A percentile compares a stretch with the other conserved stretches of the same genome.
Evolutionary conservation across 2,329 filamentous ascomycete genomes (phyloP).

Genomic region (Pseudogymnoascus sp.): DNA sequence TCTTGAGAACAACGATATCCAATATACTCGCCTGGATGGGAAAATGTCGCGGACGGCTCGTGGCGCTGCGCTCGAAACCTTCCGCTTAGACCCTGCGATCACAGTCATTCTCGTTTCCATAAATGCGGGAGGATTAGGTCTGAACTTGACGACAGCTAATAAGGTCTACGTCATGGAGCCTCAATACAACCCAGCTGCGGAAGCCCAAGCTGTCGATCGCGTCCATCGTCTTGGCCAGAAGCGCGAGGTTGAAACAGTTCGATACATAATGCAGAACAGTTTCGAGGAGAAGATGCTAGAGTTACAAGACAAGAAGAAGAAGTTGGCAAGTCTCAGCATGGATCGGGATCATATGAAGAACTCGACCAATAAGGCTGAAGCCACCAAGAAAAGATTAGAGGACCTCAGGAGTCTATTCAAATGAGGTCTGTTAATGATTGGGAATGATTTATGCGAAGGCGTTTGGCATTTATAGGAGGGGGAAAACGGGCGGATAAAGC

Average conservation of each 20-base stretch:
- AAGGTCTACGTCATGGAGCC: conserved; percentile 97
- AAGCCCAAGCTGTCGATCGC: conserved; percentile 89
- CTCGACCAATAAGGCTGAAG: conserved; percentile 25
- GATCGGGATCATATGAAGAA: conserved; percentile 39
- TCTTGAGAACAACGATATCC: conserved; percentile 58
- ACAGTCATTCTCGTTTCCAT: conserved; percentile 87
- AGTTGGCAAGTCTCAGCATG: conserved; percentile 81
- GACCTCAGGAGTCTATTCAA: conserved; percentile 53
- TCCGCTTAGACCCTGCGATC: conserved; percentile 64
- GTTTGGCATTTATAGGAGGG: neutral
- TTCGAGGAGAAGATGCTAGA: conserved; percentile 92
- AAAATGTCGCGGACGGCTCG: conserved; percentile 74
- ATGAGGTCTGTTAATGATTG: conserved; percentile 13
- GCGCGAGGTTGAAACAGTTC: conserved; percentile 75
- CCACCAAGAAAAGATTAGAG: conserved; percentile 38
- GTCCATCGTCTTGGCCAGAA: conserved; percentile 88
- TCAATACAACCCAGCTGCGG: conserved; percentile 91
- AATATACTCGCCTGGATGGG: conserved; percentile 78
- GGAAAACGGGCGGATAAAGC: neutral
- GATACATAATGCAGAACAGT: conserved; percentile 82
- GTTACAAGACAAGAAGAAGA: conserved; percentile 86
- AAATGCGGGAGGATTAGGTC: conserved; percentile 80
- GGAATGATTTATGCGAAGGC: neutral
- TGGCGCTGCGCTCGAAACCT: conserved; percentile 65
- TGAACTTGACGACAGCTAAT: conserved; percentile 81